Conservation (phyloP, 2,329 filamentous ascomycete species). For the Rhynchosporium agropyri region DNA sequence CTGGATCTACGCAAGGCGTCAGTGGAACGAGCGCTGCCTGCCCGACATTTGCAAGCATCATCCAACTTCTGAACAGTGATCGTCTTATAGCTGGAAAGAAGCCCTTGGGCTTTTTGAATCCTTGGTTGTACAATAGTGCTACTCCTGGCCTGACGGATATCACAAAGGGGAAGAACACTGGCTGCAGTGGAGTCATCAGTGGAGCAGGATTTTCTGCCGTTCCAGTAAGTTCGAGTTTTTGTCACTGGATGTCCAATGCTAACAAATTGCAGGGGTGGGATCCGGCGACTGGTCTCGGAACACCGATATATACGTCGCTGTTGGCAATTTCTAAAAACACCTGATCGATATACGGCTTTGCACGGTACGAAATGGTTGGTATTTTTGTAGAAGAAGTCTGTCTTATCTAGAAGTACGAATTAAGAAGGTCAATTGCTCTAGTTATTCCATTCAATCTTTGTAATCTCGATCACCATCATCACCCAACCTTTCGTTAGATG, state of each 20-base stretch:
- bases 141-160: slow-evolving; percentile 48
- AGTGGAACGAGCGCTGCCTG: slow-evolving; percentile 57
- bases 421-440: too few species aligned
- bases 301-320: slow-evolving; percentile 42
- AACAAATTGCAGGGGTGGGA: slow-evolving; percentile 45
- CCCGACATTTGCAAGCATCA: slow-evolving; percentile 59
- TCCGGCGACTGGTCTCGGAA: slow-evolving; percentile 51
- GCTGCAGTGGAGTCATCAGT: slow-evolving; percentile 41
- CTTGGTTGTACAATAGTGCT: slow-evolving; percentile 46
- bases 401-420: too few species aligned
- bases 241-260: slow-evolving; percentile 6
- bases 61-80: slow-evolving; percentile 65
- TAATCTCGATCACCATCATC: too few species aligned
- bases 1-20: slow-evolving; percentile 44
- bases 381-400: too few species aligned
- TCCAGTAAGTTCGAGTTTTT: slow-evolving; percentile 15
- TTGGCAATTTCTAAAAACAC: slow-evolving; percentile 22
- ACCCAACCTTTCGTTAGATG: too few species aligned
- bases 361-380: too few species aligned
- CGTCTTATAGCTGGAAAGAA: slow-evolving; percentile 54
- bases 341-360: not conserved
- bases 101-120: slow-evolving; percentile 49
- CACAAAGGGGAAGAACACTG: slow-evolving; percentile 44
- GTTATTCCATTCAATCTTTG: too few species aligned
- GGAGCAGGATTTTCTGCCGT: slow-evolving; percentile 34